Evolutionary conservation across 306 rosid genomes (phyloP), one percentile per base, ranked within the genome.

Genomic region (Rosa multiflora): DNA sequence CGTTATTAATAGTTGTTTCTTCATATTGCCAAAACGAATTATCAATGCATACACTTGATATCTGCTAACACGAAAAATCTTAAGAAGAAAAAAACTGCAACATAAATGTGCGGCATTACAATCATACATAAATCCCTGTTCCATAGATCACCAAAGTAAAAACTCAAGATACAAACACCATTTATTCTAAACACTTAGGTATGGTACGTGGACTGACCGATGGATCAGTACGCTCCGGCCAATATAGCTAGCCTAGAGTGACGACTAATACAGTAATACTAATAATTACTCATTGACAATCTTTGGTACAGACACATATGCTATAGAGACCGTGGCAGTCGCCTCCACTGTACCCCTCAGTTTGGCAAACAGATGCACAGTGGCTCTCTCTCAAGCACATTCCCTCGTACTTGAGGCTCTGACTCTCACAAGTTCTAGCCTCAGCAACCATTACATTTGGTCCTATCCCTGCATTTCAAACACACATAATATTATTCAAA

Each of bases 231-330:
- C 32, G 1, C 32, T 29, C 32, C 32, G 32, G 32, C 32, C 32
- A 29, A 29, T 29, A 29, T 20, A 20, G 62, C 26, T 18, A 18
- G 62, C 62, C 26, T 4, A 18, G 63, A 56, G 29, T 5, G 32
- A 29, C 29, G 1, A 29, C 29, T 29, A 29, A 29, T 29, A 29
- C 6, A 20, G 62, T 20, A 20, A 23, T 20, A 20, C 26, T 55
- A 56, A 8, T 56, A 20, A 23, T 9, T 13, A 56, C 10, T 20
- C 44, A 42, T 46, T 61, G 70, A 66, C 89, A 86, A 2, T 43
- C 83, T 64, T 48, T 87, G 20, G 82, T 85, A 84, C 95, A 90
- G 77, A 82, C 81, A 79, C 95, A 90, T 23, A 89, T 79, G 43
- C 85, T 88, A 44, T 88, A 29, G 29, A 29, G 29, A 29, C 29